phyloP scores from a whole-genome alignment of 1,284 basidiomycete species.

The Irpex rosettiformis region DNA sequence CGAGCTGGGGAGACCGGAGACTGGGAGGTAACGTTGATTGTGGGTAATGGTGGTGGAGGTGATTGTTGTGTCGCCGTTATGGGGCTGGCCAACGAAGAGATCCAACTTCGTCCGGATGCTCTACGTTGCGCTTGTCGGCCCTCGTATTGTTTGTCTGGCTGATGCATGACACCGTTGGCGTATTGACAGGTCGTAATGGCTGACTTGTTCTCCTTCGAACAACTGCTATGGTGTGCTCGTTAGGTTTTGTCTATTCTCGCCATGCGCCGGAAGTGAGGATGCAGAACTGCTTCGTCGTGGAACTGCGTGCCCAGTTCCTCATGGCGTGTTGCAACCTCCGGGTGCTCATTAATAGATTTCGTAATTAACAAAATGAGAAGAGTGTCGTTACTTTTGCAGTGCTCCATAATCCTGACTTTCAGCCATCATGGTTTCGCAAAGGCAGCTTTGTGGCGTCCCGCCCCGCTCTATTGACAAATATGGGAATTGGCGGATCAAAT shows the following conservation, averaged over 20 bases:
- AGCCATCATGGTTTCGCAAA: no score
- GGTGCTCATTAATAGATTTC: no score
- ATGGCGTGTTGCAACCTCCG: not conserved
- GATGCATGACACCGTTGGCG: no score
- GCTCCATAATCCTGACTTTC: no score
- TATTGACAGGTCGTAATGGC: no score
- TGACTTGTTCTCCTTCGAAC: no score
- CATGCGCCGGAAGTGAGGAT: not conserved
- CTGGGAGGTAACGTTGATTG: not conserved
- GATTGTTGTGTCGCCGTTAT: not conserved
- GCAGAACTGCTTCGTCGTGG: not conserved
- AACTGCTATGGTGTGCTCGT: not conserved
- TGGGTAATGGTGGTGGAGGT: constrained; percentile 1
- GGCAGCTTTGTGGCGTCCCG: not conserved
- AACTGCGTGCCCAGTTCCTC: not conserved
- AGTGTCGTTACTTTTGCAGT: no score
- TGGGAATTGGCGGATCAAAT: not conserved
- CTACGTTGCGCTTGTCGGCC: not conserved
- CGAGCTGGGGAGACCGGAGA: constrained; percentile 9
- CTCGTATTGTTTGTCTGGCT: not conserved
- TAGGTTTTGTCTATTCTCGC: not conserved
- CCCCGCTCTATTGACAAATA: not conserved
- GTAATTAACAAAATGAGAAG: no score
- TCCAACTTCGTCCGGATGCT: constrained; percentile 11
- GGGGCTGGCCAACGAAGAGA: constrained; percentile 13